Evolutionary conservation across 2,329 filamentous ascomycete genomes (phyloP), one percentile per base, ranked within the genome.

Genomic region (Colletotrichum simmondsii): DNA sequence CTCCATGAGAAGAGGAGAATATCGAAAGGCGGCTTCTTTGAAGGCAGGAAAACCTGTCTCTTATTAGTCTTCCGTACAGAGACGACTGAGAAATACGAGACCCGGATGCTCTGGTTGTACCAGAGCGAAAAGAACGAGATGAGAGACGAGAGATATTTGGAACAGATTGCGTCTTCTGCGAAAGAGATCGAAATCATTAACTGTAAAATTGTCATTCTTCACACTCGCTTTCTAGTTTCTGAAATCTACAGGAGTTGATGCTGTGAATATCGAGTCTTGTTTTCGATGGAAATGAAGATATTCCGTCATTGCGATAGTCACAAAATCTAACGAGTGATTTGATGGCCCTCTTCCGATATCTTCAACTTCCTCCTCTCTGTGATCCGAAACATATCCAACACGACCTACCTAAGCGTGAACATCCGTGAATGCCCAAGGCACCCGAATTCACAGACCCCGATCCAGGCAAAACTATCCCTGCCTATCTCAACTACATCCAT

Each of bases 131-230:
- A 26, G 26, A 16, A 16, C 37, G 14, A 16, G 14, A 42, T 3
- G 35, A 26, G 26, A n/a, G 35, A 37, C 22, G 35, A 49, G 19
- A 54, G 30, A 24, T 54, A 49, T 49, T 46, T 5, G 19, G 54
- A n/a, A 46, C 60, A 65, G 56, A 65, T 57, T 72, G 65, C 64
- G 59, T 56, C n/a, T 22, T 32, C 46, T 24, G n/a, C 19, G 12
- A 4, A 4, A 16, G 46, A 62, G 52, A 66, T 62, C 71, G 61
- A 59, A 53, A 71, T 72, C 72, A 75, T 71, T 72, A 75, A 75
- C 59, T 81, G 77, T 80, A 71, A 70, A 54, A 80, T 74, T 74
- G 77, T 54, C 76, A 80, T 80, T 80, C 78, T 78, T 73, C 65
- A 78, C 77, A 71, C 75, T 80, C 75, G 61, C 75, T 78, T 71